Base-by-base conservation (phyloP, 164 flowering plant genomes). In the Houttuynia cordata region DNA sequence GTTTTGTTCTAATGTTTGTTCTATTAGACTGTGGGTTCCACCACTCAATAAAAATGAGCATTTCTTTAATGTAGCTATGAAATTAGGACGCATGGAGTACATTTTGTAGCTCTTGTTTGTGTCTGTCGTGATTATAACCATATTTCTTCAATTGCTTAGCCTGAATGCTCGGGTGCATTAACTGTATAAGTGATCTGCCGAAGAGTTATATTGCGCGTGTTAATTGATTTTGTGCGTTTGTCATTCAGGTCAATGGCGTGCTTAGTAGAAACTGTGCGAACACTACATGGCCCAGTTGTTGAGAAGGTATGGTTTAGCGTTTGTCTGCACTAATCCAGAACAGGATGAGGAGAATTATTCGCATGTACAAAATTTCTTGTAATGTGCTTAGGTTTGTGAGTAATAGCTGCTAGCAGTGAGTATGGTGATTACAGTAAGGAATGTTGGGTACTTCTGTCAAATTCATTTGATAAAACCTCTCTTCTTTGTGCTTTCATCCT, bases 291-390 rank as follows among this genome's bases (percentile, higher is more conserved):
- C 47, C 30, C 70, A 22, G 73, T 76, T 64, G 66, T 77, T 63
- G 80, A 78, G 53, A 83, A 87, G 96, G 98, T 92, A 74, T 67
- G 65, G 53, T 58, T 14, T 30, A 6, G 37, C 37, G 37, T 30
- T 30, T 30, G 37, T 30, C 37, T 30, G 37, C 37, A 2, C 6
- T 30, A 30, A 30, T 2, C 37, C 37, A 30, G 19, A 55, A 10
- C 17, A 1, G 1, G 12, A 10, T 40, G 49, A 10, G 4, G 10
- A 5, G 1, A 14, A 12, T 42, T 10, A 14, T 42, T 42, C 49
- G 1, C 17, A 14, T 14, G 49, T 42, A 30, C 17, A 42, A 14
- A 42, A 42, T 42, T 42, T 42, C 4, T 42, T 42, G 49, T 42
- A 42, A 42, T 10, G 1, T 42, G 10, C 49, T 10, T 42, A 10